These are phyloP conservation scores for Keithomyces neogunnii DNA, from an alignment of 2,329 filamentous ascomycete species.

Conservation along the genomic window DNA sequence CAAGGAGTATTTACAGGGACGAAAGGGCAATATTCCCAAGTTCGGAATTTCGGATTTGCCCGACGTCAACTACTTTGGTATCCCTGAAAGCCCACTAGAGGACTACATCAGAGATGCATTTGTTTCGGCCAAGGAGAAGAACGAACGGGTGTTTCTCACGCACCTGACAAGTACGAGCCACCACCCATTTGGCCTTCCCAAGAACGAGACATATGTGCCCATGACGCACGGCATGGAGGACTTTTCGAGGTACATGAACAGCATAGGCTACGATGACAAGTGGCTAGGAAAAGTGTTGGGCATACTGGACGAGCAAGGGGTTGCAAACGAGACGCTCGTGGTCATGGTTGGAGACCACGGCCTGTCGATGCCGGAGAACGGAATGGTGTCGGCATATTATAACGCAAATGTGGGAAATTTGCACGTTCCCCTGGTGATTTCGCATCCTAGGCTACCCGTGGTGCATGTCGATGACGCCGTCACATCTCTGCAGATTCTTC, in stretches of 20 bases:
- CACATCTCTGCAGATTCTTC: constrained; percentile 24
- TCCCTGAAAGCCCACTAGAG: constrained; percentile 21
- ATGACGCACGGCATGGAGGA: constrained; percentile 19
- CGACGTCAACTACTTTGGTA: constrained; percentile 26
- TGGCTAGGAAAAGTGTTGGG: constrained; percentile 24
- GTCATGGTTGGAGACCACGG: constrained; percentile 26
- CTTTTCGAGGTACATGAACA: constrained; percentile 25
- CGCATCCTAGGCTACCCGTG: constrained; percentile 23
- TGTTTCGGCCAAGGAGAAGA: constrained; percentile 17
- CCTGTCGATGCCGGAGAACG: constrained; percentile 23
- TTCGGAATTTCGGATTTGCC: constrained; percentile 19
- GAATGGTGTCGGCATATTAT: constrained; percentile 21
- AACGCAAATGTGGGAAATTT: constrained; percentile 24
- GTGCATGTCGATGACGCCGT: constrained; percentile 22
- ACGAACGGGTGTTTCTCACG: constrained; percentile 24
- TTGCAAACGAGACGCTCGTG: constrained; percentile 24
- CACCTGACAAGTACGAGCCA: constrained; percentile 27
- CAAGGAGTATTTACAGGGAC: constrained; percentile 21
- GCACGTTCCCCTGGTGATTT: constrained; percentile 23
- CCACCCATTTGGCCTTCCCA: constrained; percentile 23
- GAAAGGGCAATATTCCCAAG: constrained; percentile 13
- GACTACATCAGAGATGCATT: constrained; percentile 26
- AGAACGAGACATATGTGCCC: constrained; percentile 17
- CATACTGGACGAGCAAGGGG: constrained; percentile 20
- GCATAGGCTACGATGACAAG: constrained; percentile 21